Base-by-base conservation (phyloP, 257 asterid genomes). In the Nicotiana tabacum region DNA sequence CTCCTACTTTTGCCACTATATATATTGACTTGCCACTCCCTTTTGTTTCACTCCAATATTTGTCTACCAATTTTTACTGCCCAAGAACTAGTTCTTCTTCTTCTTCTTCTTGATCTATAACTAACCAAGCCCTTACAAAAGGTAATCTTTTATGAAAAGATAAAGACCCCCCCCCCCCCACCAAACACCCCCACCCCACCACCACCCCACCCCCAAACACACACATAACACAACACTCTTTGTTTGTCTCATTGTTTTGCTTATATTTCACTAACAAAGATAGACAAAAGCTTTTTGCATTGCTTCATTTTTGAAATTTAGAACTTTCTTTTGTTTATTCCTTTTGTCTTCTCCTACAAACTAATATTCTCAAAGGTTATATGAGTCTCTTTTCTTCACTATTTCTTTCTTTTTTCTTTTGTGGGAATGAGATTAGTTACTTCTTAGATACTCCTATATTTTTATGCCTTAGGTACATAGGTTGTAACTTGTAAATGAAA, bases 111-210 rank as follows among this genome's bases (percentile, higher is more conserved):
- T 43, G 60, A 43, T 72, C 86, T 72, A 70, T 74, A 48, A 74
- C 80, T 74, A 48, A 83, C 84, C 83, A 82, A 87, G 30, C 55
- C 51, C 91, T 86, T 84, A 35, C 51, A 81, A 91, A 91, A 92
- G 96, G 95, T 91, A 69, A 90, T 90, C 94, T 89, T 88, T 90
- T 85, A 88, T 16, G 88, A 88, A 91, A 81, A 86, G 80, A 77
- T 84, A 77, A 64, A 78, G 86, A 51, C 70, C 66, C 86, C 87
- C 88, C 90, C 85, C 88, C 85, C 87, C 17, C 62, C 83, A 21
- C 51, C 37, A 33, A 33, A 3, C 2, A 3, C 87, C 88, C 82
- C 88, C 87, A 86, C 24, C 57, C 82, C 51, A 33, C 55, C 58
- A 83, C 88, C 90, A 83, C 88, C 86, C 87, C 17, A 57, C 83